A percentile compares a stretch with the other conserved stretches of the same genome.
These are phyloP conservation scores for Zoysia matrella DNA, from an alignment of 202 grass and related monocot genomes.

Conservation along the genomic window DNA sequence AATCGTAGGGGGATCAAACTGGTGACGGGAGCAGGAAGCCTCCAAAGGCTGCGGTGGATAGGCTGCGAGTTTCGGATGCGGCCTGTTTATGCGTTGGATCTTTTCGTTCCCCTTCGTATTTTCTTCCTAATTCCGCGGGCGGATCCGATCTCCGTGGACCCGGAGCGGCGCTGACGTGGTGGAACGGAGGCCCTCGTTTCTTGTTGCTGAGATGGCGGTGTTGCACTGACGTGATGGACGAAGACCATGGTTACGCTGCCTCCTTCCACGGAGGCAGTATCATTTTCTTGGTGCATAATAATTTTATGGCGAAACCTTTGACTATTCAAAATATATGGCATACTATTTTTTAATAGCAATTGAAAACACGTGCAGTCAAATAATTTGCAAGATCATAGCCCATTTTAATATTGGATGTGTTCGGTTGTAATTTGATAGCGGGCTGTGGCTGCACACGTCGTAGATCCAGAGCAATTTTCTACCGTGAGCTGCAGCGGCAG, in stretches of 20 bases:
- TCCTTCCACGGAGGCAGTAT: not conserved
- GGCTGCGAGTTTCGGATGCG: constrained; percentile 22
- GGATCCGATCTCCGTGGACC: not conserved
- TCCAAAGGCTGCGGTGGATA: constrained; percentile 24
- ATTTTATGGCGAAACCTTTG: too few species aligned
- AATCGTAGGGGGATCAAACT: not conserved
- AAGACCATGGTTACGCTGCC: not conserved
- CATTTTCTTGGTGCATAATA: not conserved
- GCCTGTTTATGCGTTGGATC: constrained; percentile 13
- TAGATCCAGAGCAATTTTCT: too few species aligned
- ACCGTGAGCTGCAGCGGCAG: too few species aligned
- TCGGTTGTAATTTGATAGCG: too few species aligned
- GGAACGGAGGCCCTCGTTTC: not conserved
- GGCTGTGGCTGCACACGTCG: too few species aligned
- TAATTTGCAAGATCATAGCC: too few species aligned
- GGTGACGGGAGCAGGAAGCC: not conserved
- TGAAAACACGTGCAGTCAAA: too few species aligned
- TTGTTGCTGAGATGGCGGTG: not conserved
- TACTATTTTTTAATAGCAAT: too few species aligned
- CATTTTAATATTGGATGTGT: too few species aligned
- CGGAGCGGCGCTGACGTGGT: constrained; percentile 30
- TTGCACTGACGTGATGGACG: not conserved
- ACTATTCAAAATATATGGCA: too few species aligned
- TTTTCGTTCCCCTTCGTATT: not conserved
- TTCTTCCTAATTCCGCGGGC: not conserved